Conservation (phyloP, 306 rosid species). For the Vachellia collinsii region DNA sequence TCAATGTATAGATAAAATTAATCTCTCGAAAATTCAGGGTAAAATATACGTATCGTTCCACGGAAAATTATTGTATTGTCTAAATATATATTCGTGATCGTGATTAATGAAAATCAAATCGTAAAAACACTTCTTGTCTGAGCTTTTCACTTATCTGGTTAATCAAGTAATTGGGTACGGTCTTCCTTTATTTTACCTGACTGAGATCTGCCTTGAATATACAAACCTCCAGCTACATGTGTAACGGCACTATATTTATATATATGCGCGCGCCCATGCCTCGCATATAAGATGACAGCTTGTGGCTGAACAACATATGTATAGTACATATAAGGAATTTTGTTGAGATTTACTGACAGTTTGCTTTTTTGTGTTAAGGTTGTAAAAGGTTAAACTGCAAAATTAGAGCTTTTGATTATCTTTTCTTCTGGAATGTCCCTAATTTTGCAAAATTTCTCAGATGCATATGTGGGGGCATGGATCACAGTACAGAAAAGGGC, state of each 20-base stretch:
- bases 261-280: neutral
- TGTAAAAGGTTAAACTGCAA: neutral
- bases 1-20: neutral
- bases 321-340: neutral
- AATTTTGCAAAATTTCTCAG: constrained; percentile 41
- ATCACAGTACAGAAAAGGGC: constrained; percentile 95
- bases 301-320: neutral
- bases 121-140: neutral
- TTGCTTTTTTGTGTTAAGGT: neutral
- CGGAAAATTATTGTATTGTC: neutral
- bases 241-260: neutral
- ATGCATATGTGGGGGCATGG: constrained; percentile 99
- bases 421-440: neutral
- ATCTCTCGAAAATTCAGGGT: neutral
- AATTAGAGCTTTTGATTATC: constrained; percentile 4
- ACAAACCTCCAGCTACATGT: neutral
- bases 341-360: constrained; percentile 8
- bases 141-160: neutral
- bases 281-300: neutral
- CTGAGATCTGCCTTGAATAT: neutral
- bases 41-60: neutral
- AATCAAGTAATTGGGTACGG: neutral
- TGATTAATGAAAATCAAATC: neutral
- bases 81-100: neutral
- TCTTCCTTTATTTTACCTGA: neutral